These are phyloP conservation scores for Schizophyllum amplum DNA, from an alignment of 1,284 basidiomycete species.

Conservation along the genomic window DNA sequence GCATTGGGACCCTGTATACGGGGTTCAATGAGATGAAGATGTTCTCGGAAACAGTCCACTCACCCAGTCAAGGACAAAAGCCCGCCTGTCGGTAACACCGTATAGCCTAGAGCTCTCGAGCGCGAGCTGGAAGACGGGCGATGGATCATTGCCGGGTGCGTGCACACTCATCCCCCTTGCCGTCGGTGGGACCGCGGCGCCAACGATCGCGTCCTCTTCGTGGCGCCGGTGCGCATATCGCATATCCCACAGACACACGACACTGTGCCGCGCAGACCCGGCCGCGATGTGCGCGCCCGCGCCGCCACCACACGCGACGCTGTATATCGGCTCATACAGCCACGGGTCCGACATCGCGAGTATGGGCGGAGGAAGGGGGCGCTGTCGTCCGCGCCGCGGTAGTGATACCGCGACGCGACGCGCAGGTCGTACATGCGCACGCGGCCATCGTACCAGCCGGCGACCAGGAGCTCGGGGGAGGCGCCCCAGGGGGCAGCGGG, in stretches of 20 bases:
- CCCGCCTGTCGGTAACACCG: conserved; percentile 63
- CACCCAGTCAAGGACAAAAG: conserved; percentile 72
- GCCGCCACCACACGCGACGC: conserved; percentile 62
- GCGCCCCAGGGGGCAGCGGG: conserved; percentile 53
- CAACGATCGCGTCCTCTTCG: neutral
- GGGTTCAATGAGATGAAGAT: neutral
- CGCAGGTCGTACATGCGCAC: conserved; percentile 69
- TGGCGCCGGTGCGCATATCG: conserved; percentile 32
- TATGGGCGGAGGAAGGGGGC: conserved; percentile 35
- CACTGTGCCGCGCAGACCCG: conserved; percentile 63
- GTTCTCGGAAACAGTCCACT: conserved; percentile 12
- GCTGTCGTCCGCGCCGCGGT: conserved; percentile 10
- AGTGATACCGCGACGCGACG: conserved; percentile 21
- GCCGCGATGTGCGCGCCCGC: conserved; percentile 56
- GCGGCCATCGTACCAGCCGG: conserved; percentile 72
- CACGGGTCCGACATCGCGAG: conserved; percentile 56
- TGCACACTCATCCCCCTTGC: conserved; percentile 62
- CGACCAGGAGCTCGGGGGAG: conserved; percentile 64
- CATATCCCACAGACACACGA: conserved; percentile 73
- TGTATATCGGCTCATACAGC: conserved; percentile 65
- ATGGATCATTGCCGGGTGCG: conserved; percentile 65
- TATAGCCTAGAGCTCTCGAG: conserved; percentile 69
- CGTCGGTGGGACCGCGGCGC: neutral
- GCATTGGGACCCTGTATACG: conserved; percentile 47
- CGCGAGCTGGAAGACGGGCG: conserved; percentile 63